Percentiles rank a stretch among this genome's conserved stretches.
Conservation (phyloP, 1,284 basidiomycete species). For the Papiliotrema nemorosa region DNA sequence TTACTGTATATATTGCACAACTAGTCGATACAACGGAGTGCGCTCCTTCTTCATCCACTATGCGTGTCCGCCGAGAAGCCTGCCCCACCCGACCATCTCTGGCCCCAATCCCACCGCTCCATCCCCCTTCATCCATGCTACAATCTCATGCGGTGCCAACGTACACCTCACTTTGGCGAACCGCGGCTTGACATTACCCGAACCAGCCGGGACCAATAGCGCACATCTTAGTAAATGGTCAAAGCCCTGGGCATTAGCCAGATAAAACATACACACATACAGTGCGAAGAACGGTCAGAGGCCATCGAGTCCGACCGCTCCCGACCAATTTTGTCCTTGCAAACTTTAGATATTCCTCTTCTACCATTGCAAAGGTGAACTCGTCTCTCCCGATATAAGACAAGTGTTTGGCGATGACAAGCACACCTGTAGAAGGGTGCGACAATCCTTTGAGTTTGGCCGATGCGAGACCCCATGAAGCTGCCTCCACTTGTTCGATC, state of each 20-base stretch:
- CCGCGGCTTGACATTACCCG: constrained; percentile 25
- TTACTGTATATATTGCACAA: neutral
- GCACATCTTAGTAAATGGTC: constrained; percentile 35
- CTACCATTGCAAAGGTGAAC: constrained; percentile 48
- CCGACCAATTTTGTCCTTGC: constrained; percentile 47
- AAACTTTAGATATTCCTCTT: constrained; percentile 49
- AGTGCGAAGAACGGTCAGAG: constrained; percentile 32
- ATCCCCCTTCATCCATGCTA: constrained; percentile 46
- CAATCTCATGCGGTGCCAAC: constrained; percentile 43
- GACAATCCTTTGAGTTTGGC: constrained; percentile 36
- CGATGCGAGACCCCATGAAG: constrained; percentile 35
- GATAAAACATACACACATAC: constrained; percentile 22
- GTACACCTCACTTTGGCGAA: constrained; percentile 45
- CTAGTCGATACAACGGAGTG: no score
- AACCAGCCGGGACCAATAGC: constrained; percentile 37
- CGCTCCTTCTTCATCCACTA: no score
- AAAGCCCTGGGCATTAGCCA: constrained; percentile 30
- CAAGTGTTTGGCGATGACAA: constrained; percentile 62
- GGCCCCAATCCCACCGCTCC: constrained; percentile 39
- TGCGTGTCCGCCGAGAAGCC: constrained; percentile 45
- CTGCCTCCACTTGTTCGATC: constrained; percentile 33
- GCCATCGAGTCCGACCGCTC: constrained; percentile 44
- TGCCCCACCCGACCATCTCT: constrained; percentile 46
- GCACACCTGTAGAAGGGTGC: constrained; percentile 43
- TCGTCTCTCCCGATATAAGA: constrained; percentile 64